Evolutionary conservation across 208 protist genomes (phyloP), one percentile per base, ranked within the genome.

Genomic region (Acanthamoeba healyi): DNA sequence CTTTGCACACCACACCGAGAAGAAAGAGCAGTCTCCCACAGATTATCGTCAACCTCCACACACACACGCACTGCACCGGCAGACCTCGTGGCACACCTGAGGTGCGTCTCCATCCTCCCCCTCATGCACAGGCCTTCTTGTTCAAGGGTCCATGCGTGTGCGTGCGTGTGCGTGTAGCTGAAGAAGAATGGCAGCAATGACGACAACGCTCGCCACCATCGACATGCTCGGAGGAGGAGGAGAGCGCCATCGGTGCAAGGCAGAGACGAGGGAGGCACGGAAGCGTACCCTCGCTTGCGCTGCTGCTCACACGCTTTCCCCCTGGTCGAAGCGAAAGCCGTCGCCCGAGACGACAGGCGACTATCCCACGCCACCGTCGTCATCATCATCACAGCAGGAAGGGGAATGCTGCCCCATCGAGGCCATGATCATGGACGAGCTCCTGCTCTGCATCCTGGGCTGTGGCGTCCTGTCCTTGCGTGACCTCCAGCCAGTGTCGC

Each of bases 391-490:
- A 46, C 12, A 42, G 29, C 22, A 46, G 15, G 14, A 2, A n/a
- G 67, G 1, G 24, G 19, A n/a, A n/a, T n/a, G n/a, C n/a, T 77
- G 67, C 34, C 14, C 15, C 14, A 44, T 77, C 1, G 67, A 77
- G 34, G 29, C 15, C 34, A 38, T 77, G 36, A 77, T 77, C 34
- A 44, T 77, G 67, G 67, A 77, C 34, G 67, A 77, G 34, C 67
- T 77, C 24, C 67, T 77, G 1, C 67, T 77, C 67, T 77, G 44
- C 67, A 77, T 77, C 67, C 29, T 77, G 1, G 10, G 67, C 3
- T 77, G 36, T 10, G 67, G 67, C 26, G 9, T 65, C 2, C 67
- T 77, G 1, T 26, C 34, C 29, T 2, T 42, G 10, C 67, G 67
- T 10, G 67, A 77, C 34, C 32, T 77, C 19, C 34, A 77, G 5